Percentiles rank a stretch among this genome's conserved stretches.
These are phyloP conservation scores for Sarocladiaceae sp. DNA, from an alignment of 2,329 filamentous ascomycete genomes.

Conservation along the genomic window DNA sequence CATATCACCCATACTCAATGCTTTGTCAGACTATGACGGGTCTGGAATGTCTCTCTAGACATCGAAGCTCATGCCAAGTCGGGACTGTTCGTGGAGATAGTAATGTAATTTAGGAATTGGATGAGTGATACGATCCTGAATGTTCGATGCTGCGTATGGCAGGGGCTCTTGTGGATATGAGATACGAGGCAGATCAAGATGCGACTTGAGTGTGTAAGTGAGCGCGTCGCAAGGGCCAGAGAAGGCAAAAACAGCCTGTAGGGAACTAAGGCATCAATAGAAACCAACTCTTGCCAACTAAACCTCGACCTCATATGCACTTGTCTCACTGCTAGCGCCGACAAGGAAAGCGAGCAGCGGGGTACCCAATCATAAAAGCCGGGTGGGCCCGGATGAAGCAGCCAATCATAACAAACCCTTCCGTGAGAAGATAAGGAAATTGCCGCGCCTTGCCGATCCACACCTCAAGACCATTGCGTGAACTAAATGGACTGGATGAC, in stretches of 20 bases:
- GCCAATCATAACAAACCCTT: too few relatives aligned
- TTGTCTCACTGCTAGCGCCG: too few relatives aligned
- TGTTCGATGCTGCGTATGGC: slow-evolving; percentile 37
- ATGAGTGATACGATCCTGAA: slow-evolving; percentile 37
- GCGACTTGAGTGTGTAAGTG: slow-evolving; percentile 54
- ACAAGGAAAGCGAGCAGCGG: too few relatives aligned
- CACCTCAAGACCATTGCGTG: too few relatives aligned
- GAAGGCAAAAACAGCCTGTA: slow-evolving; percentile 50
- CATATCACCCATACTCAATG: slow-evolving; percentile 34
- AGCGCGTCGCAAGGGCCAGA: slow-evolving; percentile 46
- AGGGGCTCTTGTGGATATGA: slow-evolving; percentile 20
- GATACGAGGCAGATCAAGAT: slow-evolving; percentile 34
- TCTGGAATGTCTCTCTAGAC: slow-evolving; percentile 55
- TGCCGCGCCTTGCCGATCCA: too few relatives aligned
- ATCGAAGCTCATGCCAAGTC: slow-evolving; percentile 56
- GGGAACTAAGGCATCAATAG: too few relatives aligned
- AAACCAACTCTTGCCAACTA: too few relatives aligned
- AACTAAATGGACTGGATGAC: too few relatives aligned
- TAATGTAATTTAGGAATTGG: slow-evolving; percentile 46
- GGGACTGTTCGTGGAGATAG: slow-evolving; percentile 47
- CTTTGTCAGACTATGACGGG: slow-evolving; percentile 48
- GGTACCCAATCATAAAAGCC: too few relatives aligned
- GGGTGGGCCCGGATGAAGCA: too few relatives aligned
- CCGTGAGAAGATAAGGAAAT: too few relatives aligned
- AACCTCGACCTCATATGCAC: too few relatives aligned